Base-by-base conservation (phyloP, 2,329 filamentous ascomycete genomes). In the Botrytis elliptica region DNA sequence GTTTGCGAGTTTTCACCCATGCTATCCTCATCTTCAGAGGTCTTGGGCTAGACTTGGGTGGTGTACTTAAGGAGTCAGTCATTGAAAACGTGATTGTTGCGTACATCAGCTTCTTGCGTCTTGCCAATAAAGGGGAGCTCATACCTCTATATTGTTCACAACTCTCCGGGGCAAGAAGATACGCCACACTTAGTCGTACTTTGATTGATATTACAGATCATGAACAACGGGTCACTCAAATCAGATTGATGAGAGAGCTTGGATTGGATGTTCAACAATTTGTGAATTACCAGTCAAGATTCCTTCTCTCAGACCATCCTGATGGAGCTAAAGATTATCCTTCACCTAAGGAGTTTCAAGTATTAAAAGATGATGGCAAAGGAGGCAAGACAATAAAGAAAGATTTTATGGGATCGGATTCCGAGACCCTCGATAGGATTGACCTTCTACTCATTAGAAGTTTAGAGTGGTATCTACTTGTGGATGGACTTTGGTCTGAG, bases 141-240 rank as follows among this genome's bases (percentile, higher is more conserved):
- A 92, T 97, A 72, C 95, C 96, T 0, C 85, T 97, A 0, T 99
- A 99, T 82, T 95, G 93, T 75, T 94, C 94, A 14, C 91, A 93
- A 78, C 85, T 99, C 20, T 86, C 89, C 16, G 84, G 86, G 10
- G 85, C 89, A 20, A 87, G 91, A 75, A 87, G 88, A 75, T 90
- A 94, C 77, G 88, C 90, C 72, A 91, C 91, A 25, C 86, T 99
- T 67, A 93, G 91, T 73, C 88, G 89, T 70, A 92, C 97, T 73
- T 84, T 98, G 72, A 91, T 94, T 68, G 89, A 93, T 64, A 87
- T 98, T 72, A 87, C 88, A 42, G 88, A 92, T 62, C 83, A 85
- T 12, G 85, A 88, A 12, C 89, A 92, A 75, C 91, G 94, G 77
- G 82, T 89, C 42, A 85, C 88, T 55, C 89, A 93, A 78, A 88